phyloP scores from a whole-genome alignment of 2,329 filamentous ascomycete species.

The Trichoderma sp. region DNA sequence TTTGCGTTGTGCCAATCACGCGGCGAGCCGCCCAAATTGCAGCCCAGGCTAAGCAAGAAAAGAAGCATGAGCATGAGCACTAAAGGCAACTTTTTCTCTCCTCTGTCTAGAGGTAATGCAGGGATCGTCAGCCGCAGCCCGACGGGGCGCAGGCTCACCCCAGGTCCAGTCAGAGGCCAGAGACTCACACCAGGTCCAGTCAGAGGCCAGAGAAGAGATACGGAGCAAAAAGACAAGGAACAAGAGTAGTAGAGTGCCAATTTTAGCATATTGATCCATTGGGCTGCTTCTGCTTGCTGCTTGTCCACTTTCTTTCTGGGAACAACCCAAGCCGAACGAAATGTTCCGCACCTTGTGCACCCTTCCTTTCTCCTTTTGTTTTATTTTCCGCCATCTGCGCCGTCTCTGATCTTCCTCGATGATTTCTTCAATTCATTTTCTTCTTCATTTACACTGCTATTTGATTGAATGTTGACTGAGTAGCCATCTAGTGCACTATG shows the following conservation, averaged over 20 bases:
- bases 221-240: neutral
- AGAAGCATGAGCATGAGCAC: neutral
- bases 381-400: neutral
- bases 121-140: constrained; percentile 20
- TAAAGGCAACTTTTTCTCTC: neutral
- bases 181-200: constrained; percentile 1
- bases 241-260: neutral
- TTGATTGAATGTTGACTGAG: no score
- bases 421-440: neutral
- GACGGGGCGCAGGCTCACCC: constrained; percentile 19
- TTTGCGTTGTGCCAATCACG: neutral
- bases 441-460: neutral
- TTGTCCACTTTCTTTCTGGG: neutral
- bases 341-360: neutral
- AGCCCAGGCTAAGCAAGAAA: neutral
- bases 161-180: neutral
- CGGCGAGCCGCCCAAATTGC: neutral
- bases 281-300: neutral
- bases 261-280: neutral
- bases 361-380: neutral
- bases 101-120: neutral
- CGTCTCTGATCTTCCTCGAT: neutral
- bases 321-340: neutral
- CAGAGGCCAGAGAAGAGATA: neutral
- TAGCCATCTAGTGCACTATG: no score